Percentiles rank a stretch among this genome's conserved stretches.
Evolutionary conservation across 2,329 filamentous ascomycete genomes (phyloP).

Genomic region (Lachnellula cervina): DNA sequence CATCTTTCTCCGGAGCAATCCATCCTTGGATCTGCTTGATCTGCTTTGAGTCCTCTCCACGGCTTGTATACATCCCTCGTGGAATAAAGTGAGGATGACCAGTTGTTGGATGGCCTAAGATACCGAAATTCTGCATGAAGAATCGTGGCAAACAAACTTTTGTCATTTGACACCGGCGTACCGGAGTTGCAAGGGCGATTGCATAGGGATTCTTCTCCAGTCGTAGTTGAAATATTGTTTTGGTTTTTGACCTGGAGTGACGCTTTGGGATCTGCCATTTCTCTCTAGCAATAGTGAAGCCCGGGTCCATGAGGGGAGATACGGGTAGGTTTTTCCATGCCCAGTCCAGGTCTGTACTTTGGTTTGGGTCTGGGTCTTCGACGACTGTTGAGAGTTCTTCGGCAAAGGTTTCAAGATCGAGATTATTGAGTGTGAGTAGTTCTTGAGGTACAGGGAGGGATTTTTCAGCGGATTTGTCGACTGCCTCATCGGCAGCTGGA

Average conservation of each 20-base stretch:
- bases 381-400: neutral
- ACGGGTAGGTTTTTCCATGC: constrained; percentile 35
- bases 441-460: no score
- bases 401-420: neutral
- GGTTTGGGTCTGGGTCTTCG: neutral
- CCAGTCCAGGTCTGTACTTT: neutral
- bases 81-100: constrained; percentile 53
- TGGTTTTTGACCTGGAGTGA: constrained; percentile 33
- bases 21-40: neutral
- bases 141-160: constrained; percentile 47
- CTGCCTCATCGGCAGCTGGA: no score
- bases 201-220: constrained; percentile 62
- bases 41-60: neutral
- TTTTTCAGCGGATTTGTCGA: neutral
- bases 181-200: constrained; percentile 53
- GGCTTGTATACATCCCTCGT: constrained; percentile 24
- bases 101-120: constrained; percentile 51
- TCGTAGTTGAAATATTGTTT: constrained; percentile 47
- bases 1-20: neutral
- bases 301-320: constrained; percentile 44
- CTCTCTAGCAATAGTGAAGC: constrained; percentile 33
- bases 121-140: constrained; percentile 59
- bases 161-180: constrained; percentile 53
- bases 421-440: no score
- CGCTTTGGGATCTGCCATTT: constrained; percentile 24